phyloP scores from a whole-genome alignment of 108 stramenopile genomes.

The Conticribra weissflogii region DNA sequence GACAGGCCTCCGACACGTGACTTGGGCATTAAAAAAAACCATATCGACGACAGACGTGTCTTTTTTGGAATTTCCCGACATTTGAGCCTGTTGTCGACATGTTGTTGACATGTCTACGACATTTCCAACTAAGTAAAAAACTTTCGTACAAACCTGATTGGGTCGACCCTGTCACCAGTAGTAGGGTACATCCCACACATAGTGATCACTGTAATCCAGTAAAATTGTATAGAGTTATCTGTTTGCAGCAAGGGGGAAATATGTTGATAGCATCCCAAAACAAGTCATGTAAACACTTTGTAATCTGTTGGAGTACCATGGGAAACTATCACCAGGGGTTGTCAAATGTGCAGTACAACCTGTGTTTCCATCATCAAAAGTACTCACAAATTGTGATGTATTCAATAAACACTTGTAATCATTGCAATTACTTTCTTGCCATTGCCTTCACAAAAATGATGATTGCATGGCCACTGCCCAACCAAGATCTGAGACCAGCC shows the following conservation, averaged over 20 bases:
- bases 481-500: too few species aligned
- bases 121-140: too few species aligned
- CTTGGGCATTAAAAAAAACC: too few species aligned
- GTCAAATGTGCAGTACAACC: not conserved
- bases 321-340: not conserved
- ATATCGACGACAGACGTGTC: too few species aligned
- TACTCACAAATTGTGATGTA: conserved; percentile 16
- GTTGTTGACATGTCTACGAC: too few species aligned
- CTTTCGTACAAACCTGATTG: conserved; percentile 1
- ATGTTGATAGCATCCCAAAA: conserved; percentile 5
- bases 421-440: too few species aligned
- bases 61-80: too few species aligned
- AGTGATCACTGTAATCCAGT: conserved; percentile 11
- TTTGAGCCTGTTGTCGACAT: too few species aligned
- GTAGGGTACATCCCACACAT: not conserved
- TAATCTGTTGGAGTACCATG: conserved; percentile 5
- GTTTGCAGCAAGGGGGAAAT: conserved; percentile 10
- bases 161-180: conserved; percentile 2
- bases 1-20: too few species aligned
- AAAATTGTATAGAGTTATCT: not conserved
- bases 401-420: too few species aligned
- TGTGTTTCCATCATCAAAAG: conserved; percentile 1
- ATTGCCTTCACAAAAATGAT: too few species aligned
- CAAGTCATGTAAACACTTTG: conserved; percentile 3
- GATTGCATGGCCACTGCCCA: too few species aligned